Evolutionary conservation across 2,329 filamentous ascomycete species (phyloP).

Genomic region (Arthrinium puccinioides): DNA sequence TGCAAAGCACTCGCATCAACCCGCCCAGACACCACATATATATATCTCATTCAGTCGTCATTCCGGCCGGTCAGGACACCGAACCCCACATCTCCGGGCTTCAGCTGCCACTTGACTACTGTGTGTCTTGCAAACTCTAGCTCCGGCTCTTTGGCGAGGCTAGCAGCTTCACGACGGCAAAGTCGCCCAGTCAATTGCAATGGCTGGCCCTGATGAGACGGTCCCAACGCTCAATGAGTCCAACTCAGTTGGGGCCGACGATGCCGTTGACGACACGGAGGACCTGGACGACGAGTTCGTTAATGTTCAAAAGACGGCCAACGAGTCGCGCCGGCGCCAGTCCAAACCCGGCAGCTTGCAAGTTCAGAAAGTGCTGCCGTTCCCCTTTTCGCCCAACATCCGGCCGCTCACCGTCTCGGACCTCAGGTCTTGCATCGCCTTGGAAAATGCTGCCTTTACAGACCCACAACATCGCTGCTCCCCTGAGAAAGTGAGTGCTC

Average conservation of each 20-base stretch:
- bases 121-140: neutral
- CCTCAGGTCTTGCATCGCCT: conserved; percentile 48
- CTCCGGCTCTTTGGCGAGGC: no score
- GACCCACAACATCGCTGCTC: conserved; percentile 42
- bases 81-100: no score
- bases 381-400: conserved; percentile 65
- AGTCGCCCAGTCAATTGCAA: neutral
- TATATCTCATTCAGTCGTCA: no score
- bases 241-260: conserved; percentile 4
- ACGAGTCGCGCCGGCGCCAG: conserved; percentile 28
- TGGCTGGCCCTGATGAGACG: conserved; percentile 1
- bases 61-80: no score
- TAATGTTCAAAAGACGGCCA: conserved; percentile 30
- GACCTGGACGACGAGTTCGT: conserved; percentile 30
- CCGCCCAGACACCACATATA: no score
- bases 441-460: conserved; percentile 48
- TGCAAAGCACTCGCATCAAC: no score
- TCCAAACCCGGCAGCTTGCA: conserved; percentile 23
- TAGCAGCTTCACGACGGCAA: no score
- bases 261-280: conserved; percentile 31
- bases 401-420: conserved; percentile 63
- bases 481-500: conserved; percentile 42
- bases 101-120: neutral
- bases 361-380: conserved; percentile 40
- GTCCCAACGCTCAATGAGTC: neutral